These are phyloP conservation scores for Acrodontium crateriforme DNA, from an alignment of 2,329 filamentous ascomycete species.

Conservation along the genomic window DNA sequence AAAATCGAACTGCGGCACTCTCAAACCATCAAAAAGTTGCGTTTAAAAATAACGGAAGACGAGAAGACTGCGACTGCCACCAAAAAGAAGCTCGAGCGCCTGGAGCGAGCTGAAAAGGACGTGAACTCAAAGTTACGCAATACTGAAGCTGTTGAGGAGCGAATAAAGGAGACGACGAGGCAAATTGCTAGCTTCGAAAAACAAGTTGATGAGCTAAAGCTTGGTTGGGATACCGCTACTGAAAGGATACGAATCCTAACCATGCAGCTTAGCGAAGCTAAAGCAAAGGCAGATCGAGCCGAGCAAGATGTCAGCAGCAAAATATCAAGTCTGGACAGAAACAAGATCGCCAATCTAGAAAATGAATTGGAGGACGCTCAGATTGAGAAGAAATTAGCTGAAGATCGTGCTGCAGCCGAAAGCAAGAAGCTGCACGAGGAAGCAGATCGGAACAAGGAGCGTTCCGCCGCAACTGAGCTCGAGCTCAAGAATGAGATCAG, in stretches of 20 bases:
- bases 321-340: constrained; percentile 52
- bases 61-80: constrained; percentile 37
- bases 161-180: constrained; percentile 41
- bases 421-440: constrained; percentile 61
- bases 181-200: constrained; percentile 46
- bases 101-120: constrained; percentile 50
- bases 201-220: constrained; percentile 19
- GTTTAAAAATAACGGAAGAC: constrained; percentile 37
- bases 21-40: constrained; percentile 67
- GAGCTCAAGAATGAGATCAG: constrained; percentile 69
- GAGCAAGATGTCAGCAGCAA: constrained; percentile 54
- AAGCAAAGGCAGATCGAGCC: constrained; percentile 51
- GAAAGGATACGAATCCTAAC: constrained; percentile 58
- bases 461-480: constrained; percentile 51
- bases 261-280: constrained; percentile 53
- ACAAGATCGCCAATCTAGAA: constrained; percentile 39
- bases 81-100: constrained; percentile 48
- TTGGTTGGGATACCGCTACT: constrained; percentile 24
- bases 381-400: constrained; percentile 62
- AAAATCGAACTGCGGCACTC: constrained; percentile 76
- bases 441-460: constrained; percentile 58
- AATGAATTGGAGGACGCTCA: constrained; percentile 51
- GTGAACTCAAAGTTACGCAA: constrained; percentile 47
- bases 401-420: constrained; percentile 57
- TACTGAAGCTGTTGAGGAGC: constrained; percentile 44